Conservation (phyloP, 2,329 filamentous ascomycete species). For the Pseudogymnoascus sp. region DNA sequence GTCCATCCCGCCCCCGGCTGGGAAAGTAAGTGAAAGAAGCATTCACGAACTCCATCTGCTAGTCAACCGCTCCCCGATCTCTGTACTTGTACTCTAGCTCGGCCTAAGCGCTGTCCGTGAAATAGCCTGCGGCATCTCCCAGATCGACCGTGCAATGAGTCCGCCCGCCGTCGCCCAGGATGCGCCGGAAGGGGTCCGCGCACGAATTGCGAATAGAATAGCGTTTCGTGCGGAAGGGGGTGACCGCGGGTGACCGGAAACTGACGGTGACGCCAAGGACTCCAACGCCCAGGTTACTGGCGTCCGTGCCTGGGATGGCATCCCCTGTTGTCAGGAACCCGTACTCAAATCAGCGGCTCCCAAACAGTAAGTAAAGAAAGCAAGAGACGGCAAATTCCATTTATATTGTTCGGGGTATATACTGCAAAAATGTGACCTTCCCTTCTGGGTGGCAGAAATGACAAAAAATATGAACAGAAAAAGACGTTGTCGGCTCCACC, state of each 20-base stretch:
- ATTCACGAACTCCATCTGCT: not conserved
- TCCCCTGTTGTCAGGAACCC: not conserved
- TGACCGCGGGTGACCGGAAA: not conserved
- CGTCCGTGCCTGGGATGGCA: not conserved
- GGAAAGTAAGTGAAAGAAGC: not conserved
- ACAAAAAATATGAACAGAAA: not conserved
- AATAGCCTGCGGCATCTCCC: not conserved
- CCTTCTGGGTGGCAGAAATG: not conserved
- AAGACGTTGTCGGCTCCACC: not conserved
- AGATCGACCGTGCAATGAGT: not conserved
- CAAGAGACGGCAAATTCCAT: not conserved
- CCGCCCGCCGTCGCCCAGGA: not conserved
- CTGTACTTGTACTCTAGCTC: not conserved
- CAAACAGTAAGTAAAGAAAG: not conserved
- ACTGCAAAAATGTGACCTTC: conserved; percentile 11
- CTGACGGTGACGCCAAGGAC: not conserved
- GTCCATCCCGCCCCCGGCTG: not conserved
- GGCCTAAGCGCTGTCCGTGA: not conserved
- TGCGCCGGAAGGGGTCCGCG: not conserved
- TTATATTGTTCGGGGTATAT: conserved; percentile 10
- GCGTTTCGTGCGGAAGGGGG: not conserved
- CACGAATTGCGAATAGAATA: not conserved
- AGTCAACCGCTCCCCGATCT: not conserved
- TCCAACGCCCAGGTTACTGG: not conserved
- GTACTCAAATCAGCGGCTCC: not conserved